Conservation (phyloP, 2,329 filamentous ascomycete genomes). For the Penicillium sp. region DNA sequence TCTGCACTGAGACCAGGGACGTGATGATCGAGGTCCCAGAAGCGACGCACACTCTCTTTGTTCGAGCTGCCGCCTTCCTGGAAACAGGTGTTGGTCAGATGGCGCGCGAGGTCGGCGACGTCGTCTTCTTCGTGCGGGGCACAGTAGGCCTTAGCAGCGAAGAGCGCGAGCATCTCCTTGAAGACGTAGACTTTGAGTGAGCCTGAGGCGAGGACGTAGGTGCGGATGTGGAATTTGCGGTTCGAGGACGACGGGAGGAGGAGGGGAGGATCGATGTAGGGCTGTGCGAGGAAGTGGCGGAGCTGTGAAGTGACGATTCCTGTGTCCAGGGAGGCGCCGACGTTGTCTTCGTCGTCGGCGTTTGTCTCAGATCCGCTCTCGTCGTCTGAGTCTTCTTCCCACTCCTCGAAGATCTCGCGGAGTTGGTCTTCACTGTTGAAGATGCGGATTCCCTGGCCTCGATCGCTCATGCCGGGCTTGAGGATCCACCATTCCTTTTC, state of each 20-base stretch:
- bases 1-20: slow-evolving; percentile 30
- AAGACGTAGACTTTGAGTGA: slow-evolving; percentile 82
- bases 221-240: slow-evolving; percentile 91
- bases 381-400: slow-evolving; percentile 69
- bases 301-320: slow-evolving; percentile 83
- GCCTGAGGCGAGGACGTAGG: slow-evolving; percentile 81
- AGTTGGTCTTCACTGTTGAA: slow-evolving; percentile 84
- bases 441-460: slow-evolving; percentile 86
- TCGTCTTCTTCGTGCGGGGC: slow-evolving; percentile 54
- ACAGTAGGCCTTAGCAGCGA: slow-evolving; percentile 72
- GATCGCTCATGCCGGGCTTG: slow-evolving; percentile 96
- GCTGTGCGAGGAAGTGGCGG: slow-evolving; percentile 92
- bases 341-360: slow-evolving; percentile 30
- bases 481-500: slow-evolving; percentile 91
- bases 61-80: slow-evolving; percentile 59
- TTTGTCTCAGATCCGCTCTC: slow-evolving; percentile 42
- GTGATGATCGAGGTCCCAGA: slow-evolving; percentile 64
- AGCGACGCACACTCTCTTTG: slow-evolving; percentile 67
- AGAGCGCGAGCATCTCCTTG: slow-evolving; percentile 86
- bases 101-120: slow-evolving; percentile 62
- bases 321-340: slow-evolving; percentile 39
- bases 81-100: slow-evolving; percentile 94
- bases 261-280: slow-evolving; percentile 87
- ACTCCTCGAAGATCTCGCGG: slow-evolving; percentile 84
- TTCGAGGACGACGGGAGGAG: slow-evolving; percentile 62